Percentiles rank a stretch among this genome's conserved stretches.
Evolutionary conservation across 2,329 filamentous ascomycete species (phyloP).

Genomic region (Colletotrichum chlorophyti): DNA sequence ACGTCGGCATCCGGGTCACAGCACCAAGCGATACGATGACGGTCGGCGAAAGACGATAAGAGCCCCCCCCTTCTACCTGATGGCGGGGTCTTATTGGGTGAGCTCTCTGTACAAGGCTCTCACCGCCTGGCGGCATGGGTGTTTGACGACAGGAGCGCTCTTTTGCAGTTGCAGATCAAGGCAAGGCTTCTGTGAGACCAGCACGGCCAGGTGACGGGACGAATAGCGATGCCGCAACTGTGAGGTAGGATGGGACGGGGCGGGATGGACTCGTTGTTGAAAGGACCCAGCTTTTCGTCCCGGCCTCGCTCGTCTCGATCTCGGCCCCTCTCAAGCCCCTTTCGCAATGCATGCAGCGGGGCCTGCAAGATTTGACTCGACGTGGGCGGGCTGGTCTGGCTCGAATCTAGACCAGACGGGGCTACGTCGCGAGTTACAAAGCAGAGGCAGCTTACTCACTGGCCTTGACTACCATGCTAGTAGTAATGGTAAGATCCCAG

Average conservation of each 20-base stretch:
- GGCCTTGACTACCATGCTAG: too few species aligned
- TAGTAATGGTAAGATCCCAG: too few species aligned
- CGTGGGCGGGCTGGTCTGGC: too few species aligned
- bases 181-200: too few species aligned
- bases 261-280: conserved; percentile 3
- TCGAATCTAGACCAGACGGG: too few species aligned
- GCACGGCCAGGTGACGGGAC: too few species aligned
- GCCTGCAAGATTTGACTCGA: too few species aligned
- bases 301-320: conserved; percentile 21
- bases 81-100: neutral
- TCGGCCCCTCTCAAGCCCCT: conserved; percentile 22
- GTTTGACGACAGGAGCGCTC: neutral
- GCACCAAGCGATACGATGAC: neutral
- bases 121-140: conserved; percentile 21
- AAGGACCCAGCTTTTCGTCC: conserved; percentile 5
- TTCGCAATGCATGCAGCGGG: conserved; percentile 25
- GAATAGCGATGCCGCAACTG: too few species aligned
- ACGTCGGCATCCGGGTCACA: neutral
- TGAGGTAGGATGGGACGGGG: neutral
- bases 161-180: conserved; percentile 1
- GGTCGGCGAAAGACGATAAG: neutral
- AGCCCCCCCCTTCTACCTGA: neutral
- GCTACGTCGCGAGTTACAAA: too few species aligned
- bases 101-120: neutral
- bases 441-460: neutral